Evolutionary conservation across 768 basidiomycete genomes (phyloP).

Genomic region (Mycena venus): DNA sequence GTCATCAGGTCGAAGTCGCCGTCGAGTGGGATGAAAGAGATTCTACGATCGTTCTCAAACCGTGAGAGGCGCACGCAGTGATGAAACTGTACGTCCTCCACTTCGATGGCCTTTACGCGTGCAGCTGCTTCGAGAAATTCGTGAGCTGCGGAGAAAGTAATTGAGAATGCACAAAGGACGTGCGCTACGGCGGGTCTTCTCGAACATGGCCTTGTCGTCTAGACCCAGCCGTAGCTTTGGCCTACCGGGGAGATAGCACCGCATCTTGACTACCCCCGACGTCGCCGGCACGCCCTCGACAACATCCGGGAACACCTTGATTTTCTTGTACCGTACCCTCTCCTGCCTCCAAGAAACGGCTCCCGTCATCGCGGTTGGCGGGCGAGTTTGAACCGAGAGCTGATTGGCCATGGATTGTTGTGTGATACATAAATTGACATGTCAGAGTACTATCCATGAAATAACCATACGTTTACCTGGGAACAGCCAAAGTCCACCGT

Average conservation of each 20-base stretch:
- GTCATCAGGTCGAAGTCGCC: conserved; percentile 99
- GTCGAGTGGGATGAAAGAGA: conserved; percentile 98
- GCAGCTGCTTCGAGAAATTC: conserved; percentile 63
- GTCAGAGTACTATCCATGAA: not conserved
- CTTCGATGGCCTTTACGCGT: conserved; percentile 97
- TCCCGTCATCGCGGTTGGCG: conserved; percentile 97
- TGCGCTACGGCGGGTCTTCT: conserved; percentile 93
- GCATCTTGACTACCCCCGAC: conserved; percentile 99
- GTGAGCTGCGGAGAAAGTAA: not conserved
- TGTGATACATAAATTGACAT: conserved; percentile 89
- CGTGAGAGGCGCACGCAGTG: conserved; percentile 97
- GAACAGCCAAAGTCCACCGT: conserved; percentile 99
- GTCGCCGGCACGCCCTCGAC: conserved; percentile 95
- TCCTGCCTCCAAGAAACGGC: conserved; percentile 98
- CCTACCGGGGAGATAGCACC: conserved; percentile 99
- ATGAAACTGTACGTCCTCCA: conserved; percentile 99
- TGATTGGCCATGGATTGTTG: conserved; percentile 99
- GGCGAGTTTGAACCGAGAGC: conserved; percentile 90
- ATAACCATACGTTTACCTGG: conserved; percentile 78
- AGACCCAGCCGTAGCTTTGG: conserved; percentile 94
- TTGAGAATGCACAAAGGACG: not conserved
- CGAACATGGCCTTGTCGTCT: conserved; percentile 99
- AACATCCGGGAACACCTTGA: conserved; percentile 98
- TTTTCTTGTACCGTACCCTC: conserved; percentile 96
- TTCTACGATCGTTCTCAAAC: conserved; percentile 98